Conservation (phyloP, 2,329 filamentous ascomycete genomes). For the Coleophoma cylindrospora region DNA sequence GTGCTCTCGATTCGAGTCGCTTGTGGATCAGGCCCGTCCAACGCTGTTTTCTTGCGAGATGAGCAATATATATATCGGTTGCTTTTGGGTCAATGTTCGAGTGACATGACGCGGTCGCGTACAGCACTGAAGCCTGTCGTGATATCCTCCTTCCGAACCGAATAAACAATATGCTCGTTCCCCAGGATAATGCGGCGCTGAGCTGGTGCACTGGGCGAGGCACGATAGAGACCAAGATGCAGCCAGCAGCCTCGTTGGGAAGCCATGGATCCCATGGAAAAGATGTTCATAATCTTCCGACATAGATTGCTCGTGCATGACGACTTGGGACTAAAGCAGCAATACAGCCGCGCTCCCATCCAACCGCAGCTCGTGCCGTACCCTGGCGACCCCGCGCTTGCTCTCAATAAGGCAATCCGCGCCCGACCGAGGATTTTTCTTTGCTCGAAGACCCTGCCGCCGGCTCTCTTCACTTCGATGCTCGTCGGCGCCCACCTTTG, state of each 20-base stretch:
- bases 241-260: not conserved
- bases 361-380: not conserved
- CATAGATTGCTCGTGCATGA: constrained; percentile 1
- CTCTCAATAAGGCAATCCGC: not conserved
- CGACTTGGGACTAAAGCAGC: not conserved
- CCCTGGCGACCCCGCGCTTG: not conserved
- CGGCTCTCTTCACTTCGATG: not conserved
- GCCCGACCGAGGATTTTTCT: not conserved
- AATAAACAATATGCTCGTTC: too few species aligned
- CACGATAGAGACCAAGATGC: not conserved
- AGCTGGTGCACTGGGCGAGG: not conserved
- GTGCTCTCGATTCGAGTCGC: too few species aligned
- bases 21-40: too few species aligned
- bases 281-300: constrained; percentile 2
- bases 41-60: too few species aligned
- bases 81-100: too few species aligned
- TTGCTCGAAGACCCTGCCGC: not conserved
- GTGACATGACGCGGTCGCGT: too few species aligned
- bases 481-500: not conserved
- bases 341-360: not conserved
- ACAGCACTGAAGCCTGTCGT: too few species aligned
- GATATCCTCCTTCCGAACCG: too few species aligned
- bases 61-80: too few species aligned
- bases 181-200: too few species aligned
- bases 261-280: not conserved